phyloP scores from a whole-genome alignment of 345 rosid genomes.

The Syzygium grande region DNA sequence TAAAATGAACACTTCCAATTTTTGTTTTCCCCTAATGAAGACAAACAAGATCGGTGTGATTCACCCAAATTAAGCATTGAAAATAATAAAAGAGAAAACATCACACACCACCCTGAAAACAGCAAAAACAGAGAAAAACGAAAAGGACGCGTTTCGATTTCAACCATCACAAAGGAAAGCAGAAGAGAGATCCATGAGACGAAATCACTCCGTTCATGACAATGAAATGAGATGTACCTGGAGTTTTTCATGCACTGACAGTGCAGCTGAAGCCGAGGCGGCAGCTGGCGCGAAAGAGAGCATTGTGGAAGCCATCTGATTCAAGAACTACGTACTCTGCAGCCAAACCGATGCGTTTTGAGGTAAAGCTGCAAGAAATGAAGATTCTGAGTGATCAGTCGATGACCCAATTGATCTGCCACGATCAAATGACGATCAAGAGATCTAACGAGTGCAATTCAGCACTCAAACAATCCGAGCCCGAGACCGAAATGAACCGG shows the following conservation, averaged over 20 bases:
- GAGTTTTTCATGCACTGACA: constrained; percentile 33
- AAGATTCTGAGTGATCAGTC: neutral
- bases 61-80: neutral
- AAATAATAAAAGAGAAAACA: neutral
- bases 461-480: neutral
- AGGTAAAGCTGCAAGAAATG: neutral
- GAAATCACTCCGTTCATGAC: neutral
- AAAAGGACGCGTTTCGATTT: neutral
- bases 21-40: constrained; percentile 45
- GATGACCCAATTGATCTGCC: neutral
- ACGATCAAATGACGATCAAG: neutral
- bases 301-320: constrained; percentile 61
- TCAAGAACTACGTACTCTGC: neutral
- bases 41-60: neutral
- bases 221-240: constrained; percentile 30
- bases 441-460: neutral
- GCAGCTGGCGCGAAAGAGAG: constrained; percentile 44
- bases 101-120: neutral
- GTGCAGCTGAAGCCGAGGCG: constrained; percentile 34
- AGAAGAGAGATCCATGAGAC: neutral
- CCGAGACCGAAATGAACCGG: neutral
- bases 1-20: constrained; percentile 36
- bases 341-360: neutral
- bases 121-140: neutral
- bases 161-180: neutral